A percentile compares a stretch with the other conserved stretches of the same genome.
phyloP scores from a whole-genome alignment of 805 yeast species.

The Tetrapisispora pingtungensis region DNA sequence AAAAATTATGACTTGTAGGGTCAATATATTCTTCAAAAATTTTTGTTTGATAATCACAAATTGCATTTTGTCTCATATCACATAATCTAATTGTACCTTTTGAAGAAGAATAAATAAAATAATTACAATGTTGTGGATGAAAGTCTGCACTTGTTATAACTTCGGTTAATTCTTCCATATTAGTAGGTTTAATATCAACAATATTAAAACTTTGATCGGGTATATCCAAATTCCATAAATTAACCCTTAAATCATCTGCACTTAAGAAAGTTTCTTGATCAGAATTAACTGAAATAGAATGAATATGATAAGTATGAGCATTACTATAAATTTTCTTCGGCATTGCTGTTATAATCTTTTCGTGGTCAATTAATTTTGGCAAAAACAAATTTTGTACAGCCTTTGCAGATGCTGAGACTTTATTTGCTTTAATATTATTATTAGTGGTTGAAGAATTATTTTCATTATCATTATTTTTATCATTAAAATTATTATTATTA shows the following conservation, averaged over 20 bases:
- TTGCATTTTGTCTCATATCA: slow-evolving; percentile 92
- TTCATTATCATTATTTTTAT: slow-evolving; percentile 2
- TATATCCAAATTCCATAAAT: slow-evolving; percentile 88
- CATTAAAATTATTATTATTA: slow-evolving; percentile 5
- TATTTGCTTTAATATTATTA: slow-evolving; percentile 6
- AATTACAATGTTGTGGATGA: slow-evolving; percentile 86
- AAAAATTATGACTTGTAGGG: slow-evolving; percentile 86
- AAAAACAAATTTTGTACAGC: slow-evolving; percentile 46
- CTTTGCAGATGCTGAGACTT: slow-evolving; percentile 22
- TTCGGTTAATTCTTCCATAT: slow-evolving; percentile 98
- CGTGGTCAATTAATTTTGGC: slow-evolving; percentile 88
- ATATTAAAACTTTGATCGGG: slow-evolving; percentile 94
- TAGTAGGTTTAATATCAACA: slow-evolving; percentile 94
- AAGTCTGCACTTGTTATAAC: slow-evolving; percentile 95
- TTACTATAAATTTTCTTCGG: slow-evolving; percentile 87
- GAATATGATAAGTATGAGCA: slow-evolving; percentile 97
- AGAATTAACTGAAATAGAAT: slow-evolving; percentile 85
- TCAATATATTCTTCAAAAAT: slow-evolving; percentile 89
- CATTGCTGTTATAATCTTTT: slow-evolving; percentile 87
- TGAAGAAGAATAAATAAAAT: slow-evolving; percentile 89
- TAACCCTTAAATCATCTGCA: slow-evolving; percentile 89
- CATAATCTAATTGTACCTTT: slow-evolving; percentile 93
- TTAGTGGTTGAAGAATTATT: slow-evolving; percentile 6
- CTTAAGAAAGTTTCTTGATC: slow-evolving; percentile 93
- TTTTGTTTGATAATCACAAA: slow-evolving; percentile 83